Evolutionary conservation across 371 early-diverging fungal genomes (phyloP), one percentile per base, ranked within the genome.

Genomic region (Mortierella sp.): DNA sequence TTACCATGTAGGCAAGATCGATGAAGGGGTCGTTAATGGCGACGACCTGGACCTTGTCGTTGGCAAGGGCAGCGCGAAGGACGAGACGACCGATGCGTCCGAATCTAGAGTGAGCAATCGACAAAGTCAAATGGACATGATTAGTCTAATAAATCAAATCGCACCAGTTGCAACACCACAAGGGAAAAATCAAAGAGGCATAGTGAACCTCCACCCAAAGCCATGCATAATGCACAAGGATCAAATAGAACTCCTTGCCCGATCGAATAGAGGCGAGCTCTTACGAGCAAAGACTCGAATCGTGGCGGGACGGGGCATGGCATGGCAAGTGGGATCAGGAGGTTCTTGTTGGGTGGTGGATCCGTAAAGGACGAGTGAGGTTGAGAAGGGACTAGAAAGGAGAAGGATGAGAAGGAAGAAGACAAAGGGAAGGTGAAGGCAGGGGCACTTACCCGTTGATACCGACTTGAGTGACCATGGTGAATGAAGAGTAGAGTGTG

Each of bases 11-110:
- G 4, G 11, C 9, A 23, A 93, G 85, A 80, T 93, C 92, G 82
- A 97, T 92, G 92, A 97, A 96, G 60, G 99, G 99, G 85, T 99
- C 99, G 88, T 99, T 99, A 89, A 99, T 89, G 64, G 96, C 91
- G 50, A 94, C 93, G 61, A 99, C 96, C 60, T 93, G 82, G 61
- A 97, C 91, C 19, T 88, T 83, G 56, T 80, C 55, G 85, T 92
- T 84, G 74, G 89, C 83, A 48, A 95, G 84, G 48, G 95, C 85
- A 70, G 95, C 92, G 81, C 45, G 44, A 44, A 45, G 60, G 47
- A 61, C 48, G 28, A 48, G 25, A 19, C n/a, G 2, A 59, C 23
- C 2, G 9, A 60, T 28, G 28, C 11, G 28, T 46, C 46, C 48
- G 48, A 45, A 6, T 12, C 47, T 60, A 16, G 43, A 45, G 19